Evolutionary conservation across 2,329 filamentous ascomycete species (phyloP), one percentile per base, ranked within the genome.

Genomic region (Cladosporium sp.): DNA sequence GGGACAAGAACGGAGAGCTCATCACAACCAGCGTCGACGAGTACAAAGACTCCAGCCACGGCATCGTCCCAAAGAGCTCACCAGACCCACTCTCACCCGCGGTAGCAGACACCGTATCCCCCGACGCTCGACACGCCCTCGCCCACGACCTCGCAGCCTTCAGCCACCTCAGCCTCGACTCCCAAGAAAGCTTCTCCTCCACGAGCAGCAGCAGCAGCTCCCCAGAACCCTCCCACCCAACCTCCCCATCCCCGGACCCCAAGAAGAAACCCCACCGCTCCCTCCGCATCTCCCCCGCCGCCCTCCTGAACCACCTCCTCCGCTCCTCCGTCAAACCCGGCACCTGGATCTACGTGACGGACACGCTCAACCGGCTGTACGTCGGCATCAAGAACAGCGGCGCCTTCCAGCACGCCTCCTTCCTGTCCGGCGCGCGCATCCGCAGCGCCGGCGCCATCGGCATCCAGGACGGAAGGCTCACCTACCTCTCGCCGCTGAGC

Each of bases 301-400:
- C 85, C 0, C 78, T 95, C 8, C 79, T 93, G 63, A 88, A 92
- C 68, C 86, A 86, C 59, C 75, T 95, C 7, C 76, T 92, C 14
- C 82, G 87, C 57, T 85, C 87, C 56, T 83, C 85, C 0, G 85
- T 90, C 43, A 85, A 83, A 66, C 89, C 89, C 53, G 90, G 91
- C 60, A 93, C 87, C 3, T 95, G 90, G 90, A 95, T 95, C 59
- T 95, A 95, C 63, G 89, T 91, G 5, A 84, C 86, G 19, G 89
- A 95, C 69, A 92, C 88, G 1, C 84, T 82, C 1, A 92, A 90
- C 65, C 82, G 86, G 0, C 76, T 95, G 0, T 95, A 95, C 67
- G 83, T 95, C 33, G 89, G 90, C 43, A 92, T 95, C 72, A 95
- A 95, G 66, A 82, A 86, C 66, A 85, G 83, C 5, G 90, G 90